Evolutionary conservation across 768 basidiomycete species (phyloP).

Genomic region (Leccinum obscurum): DNA sequence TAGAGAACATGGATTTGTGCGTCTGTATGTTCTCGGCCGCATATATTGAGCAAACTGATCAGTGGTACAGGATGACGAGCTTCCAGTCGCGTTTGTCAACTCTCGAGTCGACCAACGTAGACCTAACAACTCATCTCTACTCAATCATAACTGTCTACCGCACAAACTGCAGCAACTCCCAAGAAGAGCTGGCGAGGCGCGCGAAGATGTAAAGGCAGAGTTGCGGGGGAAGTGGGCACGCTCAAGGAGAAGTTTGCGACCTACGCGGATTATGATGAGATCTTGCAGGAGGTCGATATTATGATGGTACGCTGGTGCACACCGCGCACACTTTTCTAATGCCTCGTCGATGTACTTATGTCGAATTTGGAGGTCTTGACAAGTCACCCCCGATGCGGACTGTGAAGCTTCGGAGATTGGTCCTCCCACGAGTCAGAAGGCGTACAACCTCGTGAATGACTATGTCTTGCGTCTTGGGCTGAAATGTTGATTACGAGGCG

Average conservation of each 20-base stretch:
- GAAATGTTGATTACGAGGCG: too few species aligned
- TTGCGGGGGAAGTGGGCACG: constrained; percentile 66
- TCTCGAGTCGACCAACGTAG: constrained; percentile 57
- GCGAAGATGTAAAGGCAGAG: constrained; percentile 14
- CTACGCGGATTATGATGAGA: constrained; percentile 77
- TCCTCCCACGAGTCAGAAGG: too few species aligned
- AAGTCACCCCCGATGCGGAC: too few species aligned
- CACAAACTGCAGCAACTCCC: constrained; percentile 17
- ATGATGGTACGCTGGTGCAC: constrained; percentile 43
- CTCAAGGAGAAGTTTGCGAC: constrained; percentile 69
- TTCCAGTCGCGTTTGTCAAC: constrained; percentile 75
- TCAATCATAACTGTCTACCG: constrained; percentile 20
- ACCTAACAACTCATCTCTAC: constrained; percentile 15
- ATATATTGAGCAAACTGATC: neutral
- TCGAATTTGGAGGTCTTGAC: too few species aligned
- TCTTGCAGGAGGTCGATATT: too few species aligned
- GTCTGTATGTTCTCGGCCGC: constrained; percentile 20
- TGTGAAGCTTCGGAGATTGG: too few species aligned
- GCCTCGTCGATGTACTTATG: too few species aligned
- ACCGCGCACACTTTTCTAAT: too few species aligned
- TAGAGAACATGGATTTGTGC: constrained; percentile 66
- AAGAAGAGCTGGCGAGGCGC: neutral
- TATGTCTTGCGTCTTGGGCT: too few species aligned
- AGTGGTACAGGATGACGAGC: constrained; percentile 15
- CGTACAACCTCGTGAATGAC: too few species aligned